These are phyloP conservation scores for Suhomyces anneliseae DNA, from an alignment of 1,139 yeast genomes.

Conservation along the genomic window DNA sequence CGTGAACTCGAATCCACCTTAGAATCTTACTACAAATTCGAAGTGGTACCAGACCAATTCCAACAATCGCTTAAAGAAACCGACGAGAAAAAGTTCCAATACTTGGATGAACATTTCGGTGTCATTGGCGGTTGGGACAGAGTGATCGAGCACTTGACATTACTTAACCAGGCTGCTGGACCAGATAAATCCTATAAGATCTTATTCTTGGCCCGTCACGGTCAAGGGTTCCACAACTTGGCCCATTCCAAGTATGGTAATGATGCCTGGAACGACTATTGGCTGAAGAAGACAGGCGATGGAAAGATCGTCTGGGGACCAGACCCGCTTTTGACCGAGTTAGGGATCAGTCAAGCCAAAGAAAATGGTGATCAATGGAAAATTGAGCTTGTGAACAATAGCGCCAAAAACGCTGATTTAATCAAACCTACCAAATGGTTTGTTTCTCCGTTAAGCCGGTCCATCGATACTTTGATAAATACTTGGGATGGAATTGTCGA, in stretches of 20 bases:
- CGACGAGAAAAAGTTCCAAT: constrained; percentile 39
- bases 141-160: constrained; percentile 23
- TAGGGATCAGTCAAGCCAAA: constrained; percentile 41
- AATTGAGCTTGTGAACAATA: constrained; percentile 14
- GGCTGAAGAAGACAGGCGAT: constrained; percentile 45
- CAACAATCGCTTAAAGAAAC: constrained; percentile 39
- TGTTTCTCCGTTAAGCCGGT: constrained; percentile 39
- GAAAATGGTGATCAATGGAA: constrained; percentile 22
- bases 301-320: constrained; percentile 50
- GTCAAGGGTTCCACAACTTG: constrained; percentile 48
- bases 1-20: constrained; percentile 6
- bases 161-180: constrained; percentile 28
- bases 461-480: constrained; percentile 37
- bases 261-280: constrained; percentile 43
- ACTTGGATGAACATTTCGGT: constrained; percentile 43
- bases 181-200: constrained; percentile 33
- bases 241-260: constrained; percentile 46
- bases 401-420: constrained; percentile 27
- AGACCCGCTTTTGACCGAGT: constrained; percentile 44
- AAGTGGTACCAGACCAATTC: constrained; percentile 38
- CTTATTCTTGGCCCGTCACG: constrained; percentile 46
- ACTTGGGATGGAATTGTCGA: constrained; percentile 31
- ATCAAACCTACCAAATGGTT: constrained; percentile 33
- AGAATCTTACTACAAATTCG: constrained; percentile 33
- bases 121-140: constrained; percentile 32